These are phyloP conservation scores for Cystobasidium onofrii DNA, from an alignment of 768 basidiomycete genomes.

Conservation along the genomic window DNA sequence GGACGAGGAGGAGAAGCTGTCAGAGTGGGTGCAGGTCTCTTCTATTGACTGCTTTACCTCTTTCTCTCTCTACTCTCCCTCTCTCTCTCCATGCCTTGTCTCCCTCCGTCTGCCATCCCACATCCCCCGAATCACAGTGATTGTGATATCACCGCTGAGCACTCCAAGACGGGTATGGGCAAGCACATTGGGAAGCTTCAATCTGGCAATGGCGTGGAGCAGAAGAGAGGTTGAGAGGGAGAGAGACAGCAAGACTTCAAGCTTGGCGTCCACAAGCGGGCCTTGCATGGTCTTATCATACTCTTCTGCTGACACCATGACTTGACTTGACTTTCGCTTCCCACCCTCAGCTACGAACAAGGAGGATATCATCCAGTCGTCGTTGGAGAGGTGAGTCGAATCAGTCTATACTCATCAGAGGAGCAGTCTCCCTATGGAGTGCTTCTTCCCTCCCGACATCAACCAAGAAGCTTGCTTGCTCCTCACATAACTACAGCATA, in stretches of 20 bases:
- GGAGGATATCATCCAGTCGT: slow-evolving; percentile 42
- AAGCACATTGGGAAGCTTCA: too few relatives aligned
- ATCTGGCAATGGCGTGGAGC: background rate
- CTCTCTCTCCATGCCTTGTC: background rate
- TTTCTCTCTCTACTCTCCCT: too few relatives aligned
- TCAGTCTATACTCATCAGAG: too few relatives aligned
- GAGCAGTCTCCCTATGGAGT: too few relatives aligned
- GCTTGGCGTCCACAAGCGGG: too few relatives aligned
- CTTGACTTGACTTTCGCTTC: background rate
- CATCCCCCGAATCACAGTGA: background rate
- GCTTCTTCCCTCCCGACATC: background rate
- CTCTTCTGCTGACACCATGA: background rate
- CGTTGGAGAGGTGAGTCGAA: slow-evolving; percentile 38
- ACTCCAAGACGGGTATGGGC: too few relatives aligned
- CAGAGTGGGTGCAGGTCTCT: slow-evolving; percentile 37
- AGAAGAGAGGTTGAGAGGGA: background rate
- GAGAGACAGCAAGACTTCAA: background rate
- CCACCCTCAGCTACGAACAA: slow-evolving; percentile 35
- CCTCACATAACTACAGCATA: too few relatives aligned
- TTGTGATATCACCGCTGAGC: background rate
- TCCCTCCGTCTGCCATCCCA: background rate
- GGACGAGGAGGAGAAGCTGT: slow-evolving; percentile 44
- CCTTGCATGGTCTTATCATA: too few relatives aligned
- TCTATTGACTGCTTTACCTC: too few relatives aligned
- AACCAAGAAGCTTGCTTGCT: background rate